These are phyloP conservation scores for Penicillium paxilli DNA, from an alignment of 495 filamentous ascomycete species.

Conservation along the genomic window DNA sequence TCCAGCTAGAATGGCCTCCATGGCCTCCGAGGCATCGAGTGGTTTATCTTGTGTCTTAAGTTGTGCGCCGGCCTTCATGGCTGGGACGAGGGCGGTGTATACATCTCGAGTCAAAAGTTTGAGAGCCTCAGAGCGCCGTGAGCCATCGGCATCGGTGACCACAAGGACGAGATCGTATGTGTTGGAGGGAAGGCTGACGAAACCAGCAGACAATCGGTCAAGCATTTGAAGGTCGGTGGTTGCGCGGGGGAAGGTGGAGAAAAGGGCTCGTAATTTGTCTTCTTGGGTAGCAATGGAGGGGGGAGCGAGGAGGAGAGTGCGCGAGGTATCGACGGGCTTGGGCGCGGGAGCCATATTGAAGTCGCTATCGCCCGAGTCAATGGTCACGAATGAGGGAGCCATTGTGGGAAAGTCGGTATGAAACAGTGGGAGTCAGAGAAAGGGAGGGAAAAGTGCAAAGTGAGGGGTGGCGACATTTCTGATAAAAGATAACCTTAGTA, in stretches of 20 bases:
- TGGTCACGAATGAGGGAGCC: conserved; percentile 42
- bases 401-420: conserved; percentile 14
- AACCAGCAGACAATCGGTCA: conserved; percentile 81
- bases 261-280: conserved; percentile 55
- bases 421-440: not conserved
- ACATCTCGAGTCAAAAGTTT: conserved; percentile 65
- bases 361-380: conserved; percentile 48
- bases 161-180: conserved; percentile 86
- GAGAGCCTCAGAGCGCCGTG: conserved; percentile 56
- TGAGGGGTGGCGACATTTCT: conserved; percentile 30
- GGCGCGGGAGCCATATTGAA: conserved; percentile 32
- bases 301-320: conserved; percentile 69
- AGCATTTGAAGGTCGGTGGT: conserved; percentile 96
- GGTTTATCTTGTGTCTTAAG: conserved; percentile 68
- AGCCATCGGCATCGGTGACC: conserved; percentile 71
- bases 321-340: conserved; percentile 30
- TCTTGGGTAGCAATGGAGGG: conserved; percentile 73
- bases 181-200: conserved; percentile 71
- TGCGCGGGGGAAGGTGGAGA: conserved; percentile 65
- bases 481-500: conserved; percentile 30
- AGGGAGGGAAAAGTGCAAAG: conserved; percentile 5
- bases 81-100: conserved; percentile 62
- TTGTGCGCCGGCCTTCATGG: conserved; percentile 70
- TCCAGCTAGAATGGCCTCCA: conserved; percentile 81
- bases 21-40: conserved; percentile 44